Evolutionary conservation across 179 eudicot genomes (phyloP).

Genomic region (Pouteria campechiana): DNA sequence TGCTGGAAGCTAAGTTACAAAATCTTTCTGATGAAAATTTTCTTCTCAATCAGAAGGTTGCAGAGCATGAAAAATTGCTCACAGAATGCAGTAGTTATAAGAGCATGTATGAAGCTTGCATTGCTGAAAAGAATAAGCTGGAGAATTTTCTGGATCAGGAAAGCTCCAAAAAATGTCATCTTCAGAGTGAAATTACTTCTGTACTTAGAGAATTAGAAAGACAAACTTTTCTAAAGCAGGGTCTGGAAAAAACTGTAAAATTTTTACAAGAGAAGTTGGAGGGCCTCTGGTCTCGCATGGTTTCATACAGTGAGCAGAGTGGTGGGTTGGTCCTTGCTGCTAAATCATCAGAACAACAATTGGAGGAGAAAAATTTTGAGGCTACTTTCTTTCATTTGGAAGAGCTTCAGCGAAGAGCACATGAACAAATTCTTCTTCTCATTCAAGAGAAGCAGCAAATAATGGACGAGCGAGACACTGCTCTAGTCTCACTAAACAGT

Average conservation of each 20-base stretch:
- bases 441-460: constrained; percentile 44
- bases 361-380: constrained; percentile 14
- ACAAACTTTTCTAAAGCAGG: constrained; percentile 28
- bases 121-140: constrained; percentile 41
- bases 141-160: constrained; percentile 29
- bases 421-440: constrained; percentile 25
- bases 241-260: constrained; percentile 26
- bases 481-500: constrained; percentile 29
- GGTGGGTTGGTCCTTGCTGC: constrained; percentile 1
- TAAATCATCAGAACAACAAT: constrained; percentile 6
- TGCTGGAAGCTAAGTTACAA: constrained; percentile 38
- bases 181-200: constrained; percentile 26
- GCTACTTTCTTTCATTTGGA: constrained; percentile 30
- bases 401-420: constrained; percentile 29
- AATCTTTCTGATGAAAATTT: constrained; percentile 38
- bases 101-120: constrained; percentile 45
- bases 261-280: constrained; percentile 39
- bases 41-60: constrained; percentile 33
- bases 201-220: constrained; percentile 42
- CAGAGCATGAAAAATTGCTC: constrained; percentile 38
- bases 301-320: constrained; percentile 16
- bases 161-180: constrained; percentile 22
- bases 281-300: constrained; percentile 34
- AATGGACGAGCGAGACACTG: constrained; percentile 35
- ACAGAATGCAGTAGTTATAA: constrained; percentile 29